These are phyloP conservation scores for Erythrobasidium hasegawianum DNA, from an alignment of 1,284 basidiomycete genomes.

Conservation along the genomic window DNA sequence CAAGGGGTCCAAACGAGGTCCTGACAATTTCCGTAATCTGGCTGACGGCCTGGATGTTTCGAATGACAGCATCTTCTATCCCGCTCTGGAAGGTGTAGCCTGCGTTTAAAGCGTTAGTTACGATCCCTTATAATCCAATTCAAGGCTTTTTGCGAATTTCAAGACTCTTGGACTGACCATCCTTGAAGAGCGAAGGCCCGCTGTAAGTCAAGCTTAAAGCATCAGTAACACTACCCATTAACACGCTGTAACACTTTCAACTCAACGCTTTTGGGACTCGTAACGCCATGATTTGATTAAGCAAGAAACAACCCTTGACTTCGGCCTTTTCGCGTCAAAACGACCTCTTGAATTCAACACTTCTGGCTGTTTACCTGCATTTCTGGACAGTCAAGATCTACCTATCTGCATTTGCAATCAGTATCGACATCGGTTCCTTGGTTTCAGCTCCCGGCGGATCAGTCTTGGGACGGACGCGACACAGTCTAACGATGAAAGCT, in stretches of 20 bases:
- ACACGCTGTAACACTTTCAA: not conserved
- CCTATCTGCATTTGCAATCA: too few relatives aligned
- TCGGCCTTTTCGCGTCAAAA: too few relatives aligned
- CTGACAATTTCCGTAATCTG: slow-evolving; percentile 93
- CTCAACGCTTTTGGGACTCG: not conserved
- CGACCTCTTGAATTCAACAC: too few relatives aligned
- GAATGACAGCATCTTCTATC: slow-evolving; percentile 47
- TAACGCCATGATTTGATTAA: not conserved
- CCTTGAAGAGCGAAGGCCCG: slow-evolving; percentile 43
- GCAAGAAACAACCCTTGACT: too few relatives aligned
- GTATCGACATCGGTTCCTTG: too few relatives aligned
- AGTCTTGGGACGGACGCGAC: too few relatives aligned
- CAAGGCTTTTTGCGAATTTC: too few relatives aligned
- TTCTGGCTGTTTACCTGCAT: too few relatives aligned
- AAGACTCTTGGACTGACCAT: slow-evolving; percentile 37
- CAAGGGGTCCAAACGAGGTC: slow-evolving; percentile 59
- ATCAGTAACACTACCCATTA: not conserved
- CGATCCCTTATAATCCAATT: not conserved
- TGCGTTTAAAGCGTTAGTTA: slow-evolving; percentile 4
- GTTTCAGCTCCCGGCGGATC: too few relatives aligned
- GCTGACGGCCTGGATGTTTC: slow-evolving; percentile 61
- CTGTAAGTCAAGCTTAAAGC: not conserved
- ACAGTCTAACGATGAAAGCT: too few relatives aligned
- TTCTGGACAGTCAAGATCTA: too few relatives aligned
- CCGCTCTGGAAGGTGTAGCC: slow-evolving; percentile 44